Conservation (phyloP, 805 yeast genomes). For the Saturnispora diversa region DNA sequence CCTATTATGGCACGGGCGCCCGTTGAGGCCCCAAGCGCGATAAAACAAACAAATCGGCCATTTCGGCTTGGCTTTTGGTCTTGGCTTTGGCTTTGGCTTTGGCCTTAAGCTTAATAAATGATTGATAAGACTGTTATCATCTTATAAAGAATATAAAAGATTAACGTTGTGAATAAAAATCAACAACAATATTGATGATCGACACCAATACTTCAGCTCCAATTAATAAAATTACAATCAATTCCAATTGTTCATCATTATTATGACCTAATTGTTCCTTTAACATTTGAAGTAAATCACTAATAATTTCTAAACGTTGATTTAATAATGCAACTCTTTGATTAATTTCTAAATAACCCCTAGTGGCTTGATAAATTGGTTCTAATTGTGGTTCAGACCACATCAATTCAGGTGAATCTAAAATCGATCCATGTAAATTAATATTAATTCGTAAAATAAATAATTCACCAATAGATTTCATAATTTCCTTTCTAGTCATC, state of each 20-base stretch:
- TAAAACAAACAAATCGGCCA: no score
- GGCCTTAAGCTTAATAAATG: no score
- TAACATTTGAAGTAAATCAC: slow-evolving; percentile 89
- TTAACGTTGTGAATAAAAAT: slow-evolving; percentile 21
- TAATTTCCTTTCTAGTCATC: slow-evolving; percentile 88
- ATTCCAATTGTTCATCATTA: slow-evolving; percentile 85
- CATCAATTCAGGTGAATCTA: slow-evolving; percentile 96
- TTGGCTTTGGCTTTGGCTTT: no score
- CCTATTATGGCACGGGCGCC: no score
- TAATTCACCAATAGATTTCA: slow-evolving; percentile 95
- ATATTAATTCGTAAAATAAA: slow-evolving; percentile 81
- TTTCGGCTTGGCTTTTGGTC: no score
- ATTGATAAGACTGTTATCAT: no score
- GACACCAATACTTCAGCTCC: slow-evolving; percentile 91
- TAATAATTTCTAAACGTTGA: slow-evolving; percentile 87
- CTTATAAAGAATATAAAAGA: no score
- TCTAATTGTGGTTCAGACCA: slow-evolving; percentile 98
- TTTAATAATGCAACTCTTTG: slow-evolving; percentile 86
- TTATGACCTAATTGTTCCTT: slow-evolving; percentile 96
- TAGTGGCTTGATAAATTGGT: slow-evolving; percentile 93
- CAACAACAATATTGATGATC: slow-evolving; percentile 60
- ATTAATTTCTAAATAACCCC: slow-evolving; percentile 91
- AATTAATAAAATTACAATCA: slow-evolving; percentile 81
- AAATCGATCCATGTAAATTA: slow-evolving; percentile 75
- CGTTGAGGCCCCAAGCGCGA: no score